Base-by-base conservation (phyloP, 139 green algal species). In the Chlamydomonas sphaeroides region DNA sequence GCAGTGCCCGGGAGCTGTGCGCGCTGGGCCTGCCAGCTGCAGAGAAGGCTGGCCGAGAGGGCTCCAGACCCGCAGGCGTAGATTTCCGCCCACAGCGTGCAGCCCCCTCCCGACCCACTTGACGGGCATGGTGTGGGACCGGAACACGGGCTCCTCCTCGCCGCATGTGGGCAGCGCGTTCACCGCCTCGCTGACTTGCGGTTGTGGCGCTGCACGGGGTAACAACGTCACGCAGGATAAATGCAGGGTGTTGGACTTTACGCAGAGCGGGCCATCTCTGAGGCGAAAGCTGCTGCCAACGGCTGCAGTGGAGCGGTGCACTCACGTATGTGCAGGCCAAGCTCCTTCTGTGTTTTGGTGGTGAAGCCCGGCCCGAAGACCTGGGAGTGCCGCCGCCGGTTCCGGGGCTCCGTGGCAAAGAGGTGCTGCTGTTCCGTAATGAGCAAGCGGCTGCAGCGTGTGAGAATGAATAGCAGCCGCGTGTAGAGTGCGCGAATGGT, bases 401-500 rank as follows among this genome's bases (percentile, higher is more conserved):
- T 85, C 21, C 86, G 86, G 4, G 86, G 86, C 78, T 90, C 86
- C 11, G 82, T 82, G 11, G 86, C 78, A 69, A 87, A 88, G 51
- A 88, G 61, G 71, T 88, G 69, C 30, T 78, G 71, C 83, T 88
- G 71, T 72, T 90, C 90, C 11, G 88, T 90, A 42, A 93, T 82
- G 15, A 96, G 80, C 42, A 96, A 84, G 25, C 93, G 89, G 56
- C 85, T 93, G 81, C 92, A 95, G 5, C 91, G 84, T 18, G 92
- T 94, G 1, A 96, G 84, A 70, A 96, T 96, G 86, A 96, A 96
- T 36, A 96, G 87, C 81, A 96, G 81, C 38, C 91, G 88, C 3
- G 92, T 96, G 74, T 91, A 88, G 68, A 92, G 83, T 21, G 80
- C 80, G 28, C 81, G 81, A 32, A 89, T 80, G 15, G 49, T 66